phyloP scores from a whole-genome alignment of 2,329 filamentous ascomycete species.

The Penicillium glabrum region DNA sequence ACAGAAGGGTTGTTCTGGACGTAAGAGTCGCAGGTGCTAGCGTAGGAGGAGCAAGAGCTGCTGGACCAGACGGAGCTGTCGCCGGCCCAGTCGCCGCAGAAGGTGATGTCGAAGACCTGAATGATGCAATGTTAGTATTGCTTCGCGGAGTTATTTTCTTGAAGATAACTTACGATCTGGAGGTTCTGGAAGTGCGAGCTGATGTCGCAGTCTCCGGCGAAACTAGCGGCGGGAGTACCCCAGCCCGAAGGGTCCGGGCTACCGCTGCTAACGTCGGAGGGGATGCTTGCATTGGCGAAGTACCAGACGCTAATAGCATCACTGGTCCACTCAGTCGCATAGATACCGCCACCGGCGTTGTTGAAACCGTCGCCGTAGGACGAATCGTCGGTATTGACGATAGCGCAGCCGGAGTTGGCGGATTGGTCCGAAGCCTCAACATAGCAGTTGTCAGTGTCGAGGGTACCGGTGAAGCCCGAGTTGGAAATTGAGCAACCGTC shows the following conservation, averaged over 20 bases:
- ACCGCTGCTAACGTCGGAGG: conserved; percentile 60
- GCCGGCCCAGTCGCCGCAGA: conserved; percentile 88
- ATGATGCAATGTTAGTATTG: conserved; percentile 1
- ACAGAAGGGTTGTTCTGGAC: conserved; percentile 69
- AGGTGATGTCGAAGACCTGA: conserved; percentile 67
- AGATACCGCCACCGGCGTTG: conserved; percentile 65
- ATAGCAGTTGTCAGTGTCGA: conserved; percentile 59
- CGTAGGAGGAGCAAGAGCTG: conserved; percentile 62
- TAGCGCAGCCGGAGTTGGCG: conserved; percentile 59
- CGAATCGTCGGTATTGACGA: conserved; percentile 48
- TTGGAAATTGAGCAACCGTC: conserved; percentile 59
- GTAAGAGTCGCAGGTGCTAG: conserved; percentile 67
- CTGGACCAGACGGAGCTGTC: conserved; percentile 63
- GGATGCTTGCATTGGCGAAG: conserved; percentile 70
- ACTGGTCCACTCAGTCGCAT: conserved; percentile 74
- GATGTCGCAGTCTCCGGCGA: conserved; percentile 71
- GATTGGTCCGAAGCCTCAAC: conserved; percentile 45
- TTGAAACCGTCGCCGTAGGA: conserved; percentile 73
- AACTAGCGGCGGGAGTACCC: conserved; percentile 67
- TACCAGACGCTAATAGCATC: conserved; percentile 75
- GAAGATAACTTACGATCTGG: conserved; percentile 57
- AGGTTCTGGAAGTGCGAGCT: conserved; percentile 67
- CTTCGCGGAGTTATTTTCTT: neutral
- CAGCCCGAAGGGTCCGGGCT: conserved; percentile 67
- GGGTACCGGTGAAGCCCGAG: conserved; percentile 48